phyloP scores from a whole-genome alignment of 768 basidiomycete genomes.

The Lyophyllum shimeji region DNA sequence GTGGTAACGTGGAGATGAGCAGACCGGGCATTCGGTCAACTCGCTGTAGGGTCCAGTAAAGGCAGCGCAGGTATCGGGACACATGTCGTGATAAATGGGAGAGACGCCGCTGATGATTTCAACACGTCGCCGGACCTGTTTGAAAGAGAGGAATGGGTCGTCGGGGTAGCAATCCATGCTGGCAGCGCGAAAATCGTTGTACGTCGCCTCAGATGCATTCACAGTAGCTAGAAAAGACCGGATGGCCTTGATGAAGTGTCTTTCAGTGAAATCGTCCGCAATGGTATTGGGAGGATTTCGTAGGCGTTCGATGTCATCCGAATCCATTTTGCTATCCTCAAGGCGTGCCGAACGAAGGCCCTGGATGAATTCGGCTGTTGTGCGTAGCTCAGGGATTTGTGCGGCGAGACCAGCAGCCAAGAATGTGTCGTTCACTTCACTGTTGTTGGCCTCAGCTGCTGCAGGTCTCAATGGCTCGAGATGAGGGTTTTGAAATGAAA shows the following conservation, averaged over 20 bases:
- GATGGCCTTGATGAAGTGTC: constrained; percentile 14
- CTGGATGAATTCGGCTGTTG: too few relatives aligned
- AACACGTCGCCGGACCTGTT: constrained; percentile 25
- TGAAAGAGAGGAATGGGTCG: constrained; percentile 24
- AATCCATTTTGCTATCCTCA: too few relatives aligned
- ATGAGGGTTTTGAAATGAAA: too few relatives aligned
- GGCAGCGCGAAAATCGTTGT: constrained; percentile 14
- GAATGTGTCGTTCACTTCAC: too few relatives aligned
- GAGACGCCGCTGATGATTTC: constrained; percentile 31
- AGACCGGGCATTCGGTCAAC: constrained; percentile 1
- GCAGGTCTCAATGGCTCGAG: too few relatives aligned
- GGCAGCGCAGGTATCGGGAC: constrained; percentile 23
- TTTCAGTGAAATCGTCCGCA: constrained; percentile 16
- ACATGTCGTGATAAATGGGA: constrained; percentile 40
- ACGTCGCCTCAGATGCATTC: constrained; percentile 15
- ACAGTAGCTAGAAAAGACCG: constrained; percentile 13
- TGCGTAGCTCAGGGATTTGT: too few relatives aligned
- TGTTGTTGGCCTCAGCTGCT: too few relatives aligned
- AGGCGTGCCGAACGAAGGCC: too few relatives aligned
- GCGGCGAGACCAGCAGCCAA: too few relatives aligned
- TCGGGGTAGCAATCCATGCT: constrained; percentile 22
- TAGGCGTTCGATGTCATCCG: constrained; percentile 21
- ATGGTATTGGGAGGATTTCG: constrained; percentile 21
- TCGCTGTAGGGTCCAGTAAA: constrained; percentile 4
- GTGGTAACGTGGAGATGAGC: neutral